Percentiles rank a stretch among this genome's conserved stretches.
Evolutionary conservation across 2,329 filamentous ascomycete species (phyloP).

Genomic region (Aspergillus ochraceus): DNA sequence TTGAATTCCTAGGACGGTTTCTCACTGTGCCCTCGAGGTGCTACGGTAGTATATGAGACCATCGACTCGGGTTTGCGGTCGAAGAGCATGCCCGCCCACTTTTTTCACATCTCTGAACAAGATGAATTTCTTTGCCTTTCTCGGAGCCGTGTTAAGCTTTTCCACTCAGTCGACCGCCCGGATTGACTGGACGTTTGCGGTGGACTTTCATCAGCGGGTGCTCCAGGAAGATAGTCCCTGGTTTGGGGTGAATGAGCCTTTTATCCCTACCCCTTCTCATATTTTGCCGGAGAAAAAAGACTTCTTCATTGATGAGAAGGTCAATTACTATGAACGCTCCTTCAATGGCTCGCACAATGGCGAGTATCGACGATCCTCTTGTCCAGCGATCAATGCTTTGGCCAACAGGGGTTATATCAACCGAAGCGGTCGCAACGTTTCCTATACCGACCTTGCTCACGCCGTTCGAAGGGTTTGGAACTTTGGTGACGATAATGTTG

Average conservation of each 20-base stretch:
- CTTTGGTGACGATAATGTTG: conserved; percentile 3
- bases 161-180: background rate
- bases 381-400: background rate
- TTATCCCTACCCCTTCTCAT: background rate
- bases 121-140: background rate
- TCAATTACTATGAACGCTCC: background rate
- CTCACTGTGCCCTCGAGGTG: too few relatives aligned
- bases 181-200: background rate
- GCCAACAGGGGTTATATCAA: conserved; percentile 1
- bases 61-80: too few relatives aligned
- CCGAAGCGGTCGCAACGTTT: background rate
- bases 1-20: too few relatives aligned
- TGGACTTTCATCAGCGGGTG: background rate
- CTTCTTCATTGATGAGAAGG: background rate
- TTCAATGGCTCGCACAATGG: background rate
- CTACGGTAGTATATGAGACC: too few relatives aligned
- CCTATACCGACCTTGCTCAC: background rate
- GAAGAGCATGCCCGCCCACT: too few relatives aligned
- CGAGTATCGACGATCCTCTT: background rate
- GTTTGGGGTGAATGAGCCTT: conserved; percentile 1
- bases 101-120: background rate
- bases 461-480: background rate
- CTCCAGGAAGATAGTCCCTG: background rate
- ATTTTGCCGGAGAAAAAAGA: background rate
- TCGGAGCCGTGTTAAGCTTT: background rate